Conservation (phyloP, 2,329 filamentous ascomycete species). For the Fusarium abutilonis region DNA sequence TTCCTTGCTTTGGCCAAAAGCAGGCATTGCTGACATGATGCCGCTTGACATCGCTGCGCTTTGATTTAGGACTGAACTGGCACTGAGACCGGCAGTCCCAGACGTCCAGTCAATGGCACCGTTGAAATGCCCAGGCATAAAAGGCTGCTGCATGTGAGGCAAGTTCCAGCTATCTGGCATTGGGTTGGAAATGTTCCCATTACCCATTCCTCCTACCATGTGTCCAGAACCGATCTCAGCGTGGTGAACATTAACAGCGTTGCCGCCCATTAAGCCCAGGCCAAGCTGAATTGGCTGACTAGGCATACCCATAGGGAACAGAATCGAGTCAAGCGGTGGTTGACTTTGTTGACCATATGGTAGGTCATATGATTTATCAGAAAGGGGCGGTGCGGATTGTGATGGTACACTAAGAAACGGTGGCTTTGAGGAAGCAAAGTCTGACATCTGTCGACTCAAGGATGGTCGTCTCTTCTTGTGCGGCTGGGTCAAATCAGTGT, state of each 20-base stretch:
- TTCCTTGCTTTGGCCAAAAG: conserved; percentile 29
- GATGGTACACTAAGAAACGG: conserved; percentile 40
- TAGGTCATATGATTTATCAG: conserved; percentile 31
- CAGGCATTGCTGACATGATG: conserved; percentile 37
- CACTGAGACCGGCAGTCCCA: conserved; percentile 45
- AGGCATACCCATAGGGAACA: conserved; percentile 44
- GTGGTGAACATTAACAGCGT: conserved; percentile 45
- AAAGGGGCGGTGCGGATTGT: conserved; percentile 33
- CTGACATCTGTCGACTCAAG: conserved; percentile 46
- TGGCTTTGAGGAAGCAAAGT: conserved; percentile 46
- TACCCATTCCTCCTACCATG: conserved; percentile 29
- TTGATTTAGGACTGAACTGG: conserved; percentile 45
- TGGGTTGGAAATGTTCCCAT: conserved; percentile 43
- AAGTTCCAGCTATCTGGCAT: conserved; percentile 46
- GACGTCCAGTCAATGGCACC: conserved; percentile 43
- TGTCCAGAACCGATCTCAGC: conserved; percentile 23
- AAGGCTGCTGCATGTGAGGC: conserved; percentile 36
- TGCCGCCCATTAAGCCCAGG: conserved; percentile 45
- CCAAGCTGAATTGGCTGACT: conserved; percentile 40
- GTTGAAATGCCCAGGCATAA: conserved; percentile 39
- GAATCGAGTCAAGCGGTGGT: conserved; percentile 39
- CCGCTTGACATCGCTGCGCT: conserved; percentile 41
- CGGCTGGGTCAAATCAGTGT: conserved; percentile 40
- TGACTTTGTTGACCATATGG: conserved; percentile 33
- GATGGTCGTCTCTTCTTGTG: conserved; percentile 47